Percentiles rank a stretch among this genome's conserved stretches.
Conservation (phyloP, 2,329 filamentous ascomycete genomes). For the Trichoderma aggressivum region DNA sequence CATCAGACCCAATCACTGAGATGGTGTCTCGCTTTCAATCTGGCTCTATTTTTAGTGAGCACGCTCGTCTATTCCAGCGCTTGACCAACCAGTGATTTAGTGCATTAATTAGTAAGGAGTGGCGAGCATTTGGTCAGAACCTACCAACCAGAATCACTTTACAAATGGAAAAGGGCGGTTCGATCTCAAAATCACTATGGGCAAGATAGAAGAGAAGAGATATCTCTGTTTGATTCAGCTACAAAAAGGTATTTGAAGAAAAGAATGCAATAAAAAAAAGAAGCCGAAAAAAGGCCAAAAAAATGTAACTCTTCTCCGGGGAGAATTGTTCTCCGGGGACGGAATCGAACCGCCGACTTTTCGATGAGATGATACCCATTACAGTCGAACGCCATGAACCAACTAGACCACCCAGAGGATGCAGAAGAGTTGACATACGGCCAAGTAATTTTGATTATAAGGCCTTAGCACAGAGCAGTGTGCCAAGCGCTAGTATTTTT, state of each 20-base stretch:
- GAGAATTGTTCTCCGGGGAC: slow-evolving; percentile 18
- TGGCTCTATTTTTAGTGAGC: background rate
- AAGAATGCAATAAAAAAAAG: background rate
- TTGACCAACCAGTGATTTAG: background rate
- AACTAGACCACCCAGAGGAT: slow-evolving; percentile 21
- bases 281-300: background rate
- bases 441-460: background rate
- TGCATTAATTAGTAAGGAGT: background rate
- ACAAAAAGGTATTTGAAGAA: background rate
- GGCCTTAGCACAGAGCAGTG: background rate
- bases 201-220: background rate
- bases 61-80: background rate
- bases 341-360: slow-evolving; percentile 21
- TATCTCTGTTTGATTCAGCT: background rate
- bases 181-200: background rate
- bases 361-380: slow-evolving; percentile 17
- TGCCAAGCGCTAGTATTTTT: background rate
- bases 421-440: slow-evolving; percentile 12
- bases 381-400: slow-evolving; percentile 21
- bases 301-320: slow-evolving; percentile 21
- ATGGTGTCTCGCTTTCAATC: background rate
- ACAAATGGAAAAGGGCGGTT: background rate
- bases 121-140: background rate
- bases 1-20: background rate
- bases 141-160: background rate